phyloP scores from a whole-genome alignment of 1,139 yeast genomes.

The Zygoascus sp. region DNA sequence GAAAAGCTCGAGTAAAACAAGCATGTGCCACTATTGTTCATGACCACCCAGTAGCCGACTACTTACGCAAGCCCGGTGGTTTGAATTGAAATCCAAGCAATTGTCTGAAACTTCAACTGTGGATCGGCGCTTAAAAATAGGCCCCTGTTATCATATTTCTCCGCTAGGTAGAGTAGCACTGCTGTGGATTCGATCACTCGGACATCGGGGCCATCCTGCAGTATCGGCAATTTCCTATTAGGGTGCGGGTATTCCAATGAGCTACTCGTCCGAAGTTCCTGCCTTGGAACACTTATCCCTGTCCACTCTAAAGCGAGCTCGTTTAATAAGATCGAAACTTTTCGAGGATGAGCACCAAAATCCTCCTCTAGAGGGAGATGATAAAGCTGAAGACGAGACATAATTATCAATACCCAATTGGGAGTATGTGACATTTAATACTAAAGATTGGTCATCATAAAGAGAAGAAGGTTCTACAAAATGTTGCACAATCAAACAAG shows the following conservation, averaged over 20 bases:
- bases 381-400: not conserved
- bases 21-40: no score
- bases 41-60: no score
- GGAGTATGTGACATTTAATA: no score
- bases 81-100: not conserved
- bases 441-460: no score
- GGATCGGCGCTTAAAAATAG: not conserved
- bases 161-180: not conserved
- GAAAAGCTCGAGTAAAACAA: not conserved
- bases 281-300: not conserved
- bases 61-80: not conserved
- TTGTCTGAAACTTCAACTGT: not conserved
- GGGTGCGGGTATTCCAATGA: not conserved
- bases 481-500: no score
- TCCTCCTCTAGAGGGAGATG: not conserved
- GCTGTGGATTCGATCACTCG: not conserved
- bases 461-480: no score
- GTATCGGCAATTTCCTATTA: not conserved
- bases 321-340: not conserved
- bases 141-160: not conserved
- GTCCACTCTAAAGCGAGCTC: not conserved
- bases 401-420: no score
- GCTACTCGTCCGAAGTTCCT: not conserved
- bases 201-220: not conserved
- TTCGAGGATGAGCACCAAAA: not conserved